phyloP scores from a whole-genome alignment of 192 early-diverging fungal species.

The Coemansia sp. region DNA sequence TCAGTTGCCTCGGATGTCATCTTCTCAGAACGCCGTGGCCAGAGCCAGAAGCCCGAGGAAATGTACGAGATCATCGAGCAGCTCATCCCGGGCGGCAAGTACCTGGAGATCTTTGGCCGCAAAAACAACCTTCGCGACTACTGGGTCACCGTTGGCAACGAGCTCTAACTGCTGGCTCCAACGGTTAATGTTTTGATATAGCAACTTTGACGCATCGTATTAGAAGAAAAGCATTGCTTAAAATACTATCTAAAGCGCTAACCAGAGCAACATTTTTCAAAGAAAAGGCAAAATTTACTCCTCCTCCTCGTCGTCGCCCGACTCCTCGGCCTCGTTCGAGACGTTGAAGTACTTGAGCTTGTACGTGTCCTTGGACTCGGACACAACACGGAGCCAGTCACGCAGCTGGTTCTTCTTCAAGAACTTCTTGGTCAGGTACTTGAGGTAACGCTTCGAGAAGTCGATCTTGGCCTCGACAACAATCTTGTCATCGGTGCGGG shows the following conservation, averaged over 20 bases:
- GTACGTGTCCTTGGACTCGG: constrained; percentile 84
- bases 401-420: constrained; percentile 99
- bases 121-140: constrained; percentile 94
- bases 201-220: not conserved
- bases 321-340: constrained; percentile 46
- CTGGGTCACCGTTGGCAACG: constrained; percentile 97
- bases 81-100: constrained; percentile 85
- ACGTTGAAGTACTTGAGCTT: constrained; percentile 87
- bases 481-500: constrained; percentile 72
- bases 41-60: constrained; percentile 95
- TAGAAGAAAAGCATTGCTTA: not conserved
- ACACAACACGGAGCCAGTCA: constrained; percentile 97
- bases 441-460: constrained; percentile 99
- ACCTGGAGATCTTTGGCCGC: constrained; percentile 93
- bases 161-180: constrained; percentile 58
- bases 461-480: constrained; percentile 72
- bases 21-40: constrained; percentile 88
- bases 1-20: constrained; percentile 86
- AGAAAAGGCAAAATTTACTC: constrained; percentile 28
- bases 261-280: constrained; percentile 3
- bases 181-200: not conserved
- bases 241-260: constrained; percentile 1
- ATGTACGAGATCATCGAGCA: constrained; percentile 94
- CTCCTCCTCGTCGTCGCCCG: constrained; percentile 37
- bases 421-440: constrained; percentile 99